phyloP scores from a whole-genome alignment of 805 yeast genomes.

The Yamadazyma tumulicola region DNA sequence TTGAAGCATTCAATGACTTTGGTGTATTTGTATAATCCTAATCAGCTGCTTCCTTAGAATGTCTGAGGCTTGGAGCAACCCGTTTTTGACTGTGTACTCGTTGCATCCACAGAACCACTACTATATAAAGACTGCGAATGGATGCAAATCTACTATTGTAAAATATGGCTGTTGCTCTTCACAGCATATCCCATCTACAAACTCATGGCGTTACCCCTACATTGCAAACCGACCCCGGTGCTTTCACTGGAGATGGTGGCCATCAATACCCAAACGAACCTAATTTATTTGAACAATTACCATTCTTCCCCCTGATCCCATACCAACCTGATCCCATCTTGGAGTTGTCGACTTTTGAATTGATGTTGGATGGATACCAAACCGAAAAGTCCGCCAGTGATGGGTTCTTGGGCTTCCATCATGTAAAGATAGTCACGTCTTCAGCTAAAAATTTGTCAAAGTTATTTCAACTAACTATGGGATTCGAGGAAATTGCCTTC shows the following conservation, averaged over 20 bases:
- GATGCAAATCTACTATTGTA: neutral
- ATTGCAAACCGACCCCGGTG: no score
- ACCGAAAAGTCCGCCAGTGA: slow-evolving; percentile 19
- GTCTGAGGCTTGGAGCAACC: no score
- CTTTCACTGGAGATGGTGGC: no score
- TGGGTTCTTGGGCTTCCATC: slow-evolving; percentile 52
- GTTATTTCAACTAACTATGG: slow-evolving; percentile 52
- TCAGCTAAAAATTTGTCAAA: slow-evolving; percentile 64
- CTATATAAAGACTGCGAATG: no score
- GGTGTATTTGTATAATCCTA: no score
- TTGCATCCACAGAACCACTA: no score
- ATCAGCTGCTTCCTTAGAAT: no score
- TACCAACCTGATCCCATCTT: neutral
- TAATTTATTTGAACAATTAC: slow-evolving; percentile 4
- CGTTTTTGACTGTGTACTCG: no score
- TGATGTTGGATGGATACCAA: slow-evolving; percentile 17
- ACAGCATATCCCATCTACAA: neutral
- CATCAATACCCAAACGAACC: no score
- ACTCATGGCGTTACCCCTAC: neutral
- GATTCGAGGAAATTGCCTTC: slow-evolving; percentile 61
- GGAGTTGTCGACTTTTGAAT: slow-evolving; percentile 11
- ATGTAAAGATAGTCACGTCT: slow-evolving; percentile 68
- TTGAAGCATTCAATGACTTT: no score
- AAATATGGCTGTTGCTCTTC: neutral
- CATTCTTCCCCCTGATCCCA: slow-evolving; percentile 2